phyloP scores from a whole-genome alignment of 305 asterid species.

The Euphrasia arctica region DNA sequence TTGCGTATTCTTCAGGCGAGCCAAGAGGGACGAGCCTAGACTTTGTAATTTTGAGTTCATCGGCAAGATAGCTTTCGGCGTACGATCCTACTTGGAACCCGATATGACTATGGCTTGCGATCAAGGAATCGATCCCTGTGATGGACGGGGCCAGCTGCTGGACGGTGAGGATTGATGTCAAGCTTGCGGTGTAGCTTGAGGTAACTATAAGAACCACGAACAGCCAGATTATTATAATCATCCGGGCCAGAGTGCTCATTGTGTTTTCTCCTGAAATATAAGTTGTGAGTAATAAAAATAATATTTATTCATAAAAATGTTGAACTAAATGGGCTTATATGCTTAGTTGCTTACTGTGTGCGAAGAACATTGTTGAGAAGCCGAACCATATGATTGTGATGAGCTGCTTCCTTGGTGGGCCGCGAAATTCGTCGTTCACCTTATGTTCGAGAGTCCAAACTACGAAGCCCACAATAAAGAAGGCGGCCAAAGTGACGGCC shows the following conservation, averaged over 20 bases:
- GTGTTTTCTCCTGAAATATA: slow-evolving; percentile 57
- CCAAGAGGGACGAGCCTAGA: slow-evolving; percentile 59
- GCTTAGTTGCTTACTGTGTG: slow-evolving; percentile 47
- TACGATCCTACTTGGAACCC: slow-evolving; percentile 63
- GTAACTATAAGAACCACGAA: slow-evolving; percentile 56
- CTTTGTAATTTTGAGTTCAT: slow-evolving; percentile 43
- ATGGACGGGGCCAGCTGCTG: slow-evolving; percentile 57
- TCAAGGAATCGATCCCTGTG: slow-evolving; percentile 48
- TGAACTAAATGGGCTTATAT: too few species aligned
- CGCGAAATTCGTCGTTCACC: slow-evolving; percentile 55
- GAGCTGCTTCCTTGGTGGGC: slow-evolving; percentile 58
- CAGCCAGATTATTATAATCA: slow-evolving; percentile 52
- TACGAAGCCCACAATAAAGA: slow-evolving; percentile 45
- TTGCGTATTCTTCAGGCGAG: slow-evolving; percentile 53
- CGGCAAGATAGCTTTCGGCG: slow-evolving; percentile 44
- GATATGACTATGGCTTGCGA: slow-evolving; percentile 37
- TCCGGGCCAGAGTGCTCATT: slow-evolving; percentile 53
- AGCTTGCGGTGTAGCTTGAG: slow-evolving; percentile 65
- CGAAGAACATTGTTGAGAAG: slow-evolving; percentile 50
- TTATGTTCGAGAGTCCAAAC: slow-evolving; percentile 59
- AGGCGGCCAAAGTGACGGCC: slow-evolving; percentile 35
- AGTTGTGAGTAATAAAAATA: too few species aligned
- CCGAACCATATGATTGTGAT: slow-evolving; percentile 55
- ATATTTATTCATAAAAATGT: too few species aligned
- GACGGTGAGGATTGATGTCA: slow-evolving; percentile 66